phyloP scores from a whole-genome alignment of 768 basidiomycete genomes.

The Amanita thiersii region DNA sequence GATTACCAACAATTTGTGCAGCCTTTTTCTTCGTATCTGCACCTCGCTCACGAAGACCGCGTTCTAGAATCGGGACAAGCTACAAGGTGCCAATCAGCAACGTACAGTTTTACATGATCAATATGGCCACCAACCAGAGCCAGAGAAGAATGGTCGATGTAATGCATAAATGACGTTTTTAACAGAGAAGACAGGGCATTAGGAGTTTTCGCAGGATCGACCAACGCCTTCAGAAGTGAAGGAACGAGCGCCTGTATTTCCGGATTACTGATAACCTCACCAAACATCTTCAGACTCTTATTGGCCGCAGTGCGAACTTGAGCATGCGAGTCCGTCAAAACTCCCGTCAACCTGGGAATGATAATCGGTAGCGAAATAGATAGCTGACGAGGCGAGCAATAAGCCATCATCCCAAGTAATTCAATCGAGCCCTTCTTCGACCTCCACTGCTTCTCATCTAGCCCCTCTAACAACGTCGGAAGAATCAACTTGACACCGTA shows the following conservation, averaged over 20 bases:
- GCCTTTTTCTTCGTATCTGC: constrained; percentile 95
- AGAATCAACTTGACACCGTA: constrained; percentile 95
- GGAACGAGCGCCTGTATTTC: constrained; percentile 91
- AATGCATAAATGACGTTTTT: constrained; percentile 95
- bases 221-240: constrained; percentile 86
- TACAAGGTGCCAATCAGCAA: constrained; percentile 19
- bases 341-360: constrained; percentile 90
- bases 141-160: constrained; percentile 94
- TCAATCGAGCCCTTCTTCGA: constrained; percentile 98
- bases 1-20: constrained; percentile 95
- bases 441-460: constrained; percentile 98
- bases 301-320: constrained; percentile 93
- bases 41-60: constrained; percentile 85
- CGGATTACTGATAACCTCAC: constrained; percentile 96
- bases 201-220: constrained; percentile 88
- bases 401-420: constrained; percentile 96
- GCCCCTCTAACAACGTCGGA: constrained; percentile 78
- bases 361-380: constrained; percentile 93
- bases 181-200: constrained; percentile 79
- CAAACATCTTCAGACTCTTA: constrained; percentile 93
- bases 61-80: constrained; percentile 93
- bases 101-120: background rate
- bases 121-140: constrained; percentile 59
- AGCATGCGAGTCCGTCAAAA: constrained; percentile 94
- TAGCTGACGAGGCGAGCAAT: constrained; percentile 91